These are phyloP conservation scores for Colletotrichum tamarilloi DNA, from an alignment of 2,329 filamentous ascomycete species.

Conservation along the genomic window DNA sequence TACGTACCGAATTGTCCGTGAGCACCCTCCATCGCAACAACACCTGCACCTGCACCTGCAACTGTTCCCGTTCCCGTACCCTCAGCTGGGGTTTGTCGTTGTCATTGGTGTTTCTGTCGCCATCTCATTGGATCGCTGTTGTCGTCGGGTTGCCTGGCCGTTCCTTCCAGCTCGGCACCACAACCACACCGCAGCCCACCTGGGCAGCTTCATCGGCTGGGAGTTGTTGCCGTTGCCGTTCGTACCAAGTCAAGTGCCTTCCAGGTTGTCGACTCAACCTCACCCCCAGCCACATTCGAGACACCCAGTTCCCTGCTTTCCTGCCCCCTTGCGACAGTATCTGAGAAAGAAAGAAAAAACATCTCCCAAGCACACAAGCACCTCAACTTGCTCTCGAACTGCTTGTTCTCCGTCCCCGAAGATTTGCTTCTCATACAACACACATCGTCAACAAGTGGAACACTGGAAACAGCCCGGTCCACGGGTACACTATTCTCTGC, in stretches of 20 bases:
- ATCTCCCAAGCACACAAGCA: conserved; percentile 6
- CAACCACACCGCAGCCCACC: neutral
- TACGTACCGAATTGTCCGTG: conserved; percentile 19
- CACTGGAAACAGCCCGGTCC: conserved; percentile 25
- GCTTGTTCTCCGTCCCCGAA: neutral
- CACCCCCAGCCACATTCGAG: conserved; percentile 41
- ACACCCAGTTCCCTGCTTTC: conserved; percentile 42
- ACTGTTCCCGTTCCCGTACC: neutral
- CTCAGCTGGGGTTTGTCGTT: conserved; percentile 1
- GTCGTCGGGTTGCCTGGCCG: conserved; percentile 23
- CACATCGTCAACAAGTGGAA: conserved; percentile 26
- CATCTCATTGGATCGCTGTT: neutral
- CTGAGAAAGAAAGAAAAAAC: neutral
- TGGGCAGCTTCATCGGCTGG: conserved; percentile 10
- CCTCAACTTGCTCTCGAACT: neutral
- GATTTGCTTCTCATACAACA: conserved; percentile 4
- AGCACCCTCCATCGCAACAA: neutral
- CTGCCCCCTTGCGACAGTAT: conserved; percentile 36
- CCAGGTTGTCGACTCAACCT: conserved; percentile 1
- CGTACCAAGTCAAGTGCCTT: neutral
- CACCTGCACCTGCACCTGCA: neutral
- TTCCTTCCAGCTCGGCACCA: conserved; percentile 25
- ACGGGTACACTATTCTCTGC: conserved; percentile 23
- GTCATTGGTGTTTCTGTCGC: conserved; percentile 3
- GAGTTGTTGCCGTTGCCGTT: neutral